Base-by-base conservation (phyloP, 2,329 filamentous ascomycete genomes). In the Grosmannia serpens region DNA sequence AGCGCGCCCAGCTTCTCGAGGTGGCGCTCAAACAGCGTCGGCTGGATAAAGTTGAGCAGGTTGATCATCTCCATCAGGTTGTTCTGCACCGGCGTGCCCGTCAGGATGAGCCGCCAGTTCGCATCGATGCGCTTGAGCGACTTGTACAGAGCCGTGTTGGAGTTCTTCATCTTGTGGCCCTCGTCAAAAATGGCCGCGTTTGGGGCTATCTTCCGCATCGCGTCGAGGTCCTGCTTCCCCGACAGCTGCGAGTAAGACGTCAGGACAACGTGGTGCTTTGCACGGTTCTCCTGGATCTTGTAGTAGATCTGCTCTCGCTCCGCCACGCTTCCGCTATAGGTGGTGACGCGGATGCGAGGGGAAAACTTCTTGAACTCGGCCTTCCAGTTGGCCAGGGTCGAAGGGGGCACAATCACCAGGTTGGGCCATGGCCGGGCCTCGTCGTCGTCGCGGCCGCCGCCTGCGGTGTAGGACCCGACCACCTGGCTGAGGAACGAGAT, bases 331-430 rank as follows among this genome's bases (percentile, higher is more conserved):
- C 89, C 89, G 63, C 75, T 74, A 65, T 84, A 84, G 2, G 83
- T 89, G 80, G 81, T 89, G 38, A 96, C 86, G 0, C 78, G 80
- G 31, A 99, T 72, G 1, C 76, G 76, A 0, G 90, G 90, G 7
- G 91, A 92, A 70, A 99, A 99, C 53, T 83, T 86, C 62, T 86
- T 76, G 66, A 99, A 96, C 70, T 99, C 94, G 55, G 85, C 83
- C 55, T 95, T 81, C 94, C 94, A 99, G 68, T 99, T 99, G 67
- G 96, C 92, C 67, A 96, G 81, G 0, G 92, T 96, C 1, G 92
- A 96, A 0, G 90, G 88, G 6, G 94, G 94, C 1, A 97, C 94
- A 31, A 99, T 85, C 44, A 99, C 82, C 41, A 99, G 74, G 68
- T 96, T 75, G 75, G 90, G 67, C 89, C 90, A 75, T 67, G 83